Conservation (phyloP, 495 filamentous ascomycete genomes). For the Aspergillus nanangensis region DNA sequence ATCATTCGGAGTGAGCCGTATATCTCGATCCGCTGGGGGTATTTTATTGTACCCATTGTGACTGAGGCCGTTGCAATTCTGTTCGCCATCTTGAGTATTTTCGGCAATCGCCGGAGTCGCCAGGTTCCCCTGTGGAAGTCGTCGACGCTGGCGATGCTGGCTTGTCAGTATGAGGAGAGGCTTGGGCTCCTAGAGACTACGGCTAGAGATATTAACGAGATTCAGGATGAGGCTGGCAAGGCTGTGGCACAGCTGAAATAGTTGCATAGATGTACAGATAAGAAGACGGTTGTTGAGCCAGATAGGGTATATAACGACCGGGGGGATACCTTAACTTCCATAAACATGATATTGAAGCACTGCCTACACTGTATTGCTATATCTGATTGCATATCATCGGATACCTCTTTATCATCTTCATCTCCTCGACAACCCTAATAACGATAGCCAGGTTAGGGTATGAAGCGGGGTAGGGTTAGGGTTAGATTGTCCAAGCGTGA, state of each 20-base stretch:
- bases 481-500: too few species aligned
- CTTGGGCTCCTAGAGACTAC: conserved; percentile 9
- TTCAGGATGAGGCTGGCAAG: conserved; percentile 9
- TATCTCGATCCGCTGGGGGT: conserved; percentile 15
- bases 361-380: too few species aligned
- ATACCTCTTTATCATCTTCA: too few species aligned
- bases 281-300: too few species aligned
- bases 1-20: conserved; percentile 6
- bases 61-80: conserved; percentile 11
- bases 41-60: conserved; percentile 14
- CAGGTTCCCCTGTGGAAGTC: conserved; percentile 18
- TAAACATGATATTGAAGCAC: too few species aligned
- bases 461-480: too few species aligned
- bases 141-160: conserved; percentile 16
- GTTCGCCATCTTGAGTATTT: conserved; percentile 13
- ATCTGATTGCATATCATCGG: too few species aligned
- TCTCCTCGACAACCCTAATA: too few species aligned
- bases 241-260: conserved; percentile 6
- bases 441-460: too few species aligned
- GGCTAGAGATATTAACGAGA: conserved; percentile 10
- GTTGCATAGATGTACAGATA: too few species aligned
- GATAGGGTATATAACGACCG: too few species aligned
- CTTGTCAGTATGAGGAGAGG: conserved; percentile 12
- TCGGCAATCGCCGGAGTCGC: conserved; percentile 14
- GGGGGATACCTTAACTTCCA: too few species aligned